A percentile compares a stretch with the other conserved stretches of the same genome.
These are phyloP conservation scores for Thinopyrum elongatum DNA, from an alignment of 176 grass and related monocot genomes.

Conservation along the genomic window DNA sequence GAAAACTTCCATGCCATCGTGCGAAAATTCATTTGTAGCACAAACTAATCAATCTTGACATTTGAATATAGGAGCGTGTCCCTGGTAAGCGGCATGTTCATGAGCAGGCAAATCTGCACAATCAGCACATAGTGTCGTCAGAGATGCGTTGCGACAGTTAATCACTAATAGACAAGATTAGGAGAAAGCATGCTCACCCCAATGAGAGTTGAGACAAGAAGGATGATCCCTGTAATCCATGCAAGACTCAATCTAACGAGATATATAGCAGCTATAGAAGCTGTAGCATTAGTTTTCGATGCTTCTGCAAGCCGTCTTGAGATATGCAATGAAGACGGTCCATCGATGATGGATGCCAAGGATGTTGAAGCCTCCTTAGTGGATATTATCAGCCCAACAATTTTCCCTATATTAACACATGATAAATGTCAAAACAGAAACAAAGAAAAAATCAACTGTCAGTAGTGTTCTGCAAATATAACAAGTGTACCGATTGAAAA, in stretches of 20 bases:
- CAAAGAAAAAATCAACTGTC: background rate
- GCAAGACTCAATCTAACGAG: conserved; percentile 77
- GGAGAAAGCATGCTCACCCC: conserved; percentile 60
- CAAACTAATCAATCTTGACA: conserved; percentile 83
- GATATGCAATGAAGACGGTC: conserved; percentile 61
- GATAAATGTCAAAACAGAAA: background rate
- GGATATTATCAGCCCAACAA: conserved; percentile 68
- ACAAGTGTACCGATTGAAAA: conserved; percentile 4
- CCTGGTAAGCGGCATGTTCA: conserved; percentile 87
- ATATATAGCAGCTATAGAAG: conserved; percentile 29
- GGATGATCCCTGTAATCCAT: conserved; percentile 91
- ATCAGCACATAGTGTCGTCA: conserved; percentile 15
- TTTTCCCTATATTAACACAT: conserved; percentile 56
- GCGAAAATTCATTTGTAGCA: background rate
- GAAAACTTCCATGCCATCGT: background rate
- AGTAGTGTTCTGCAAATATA: background rate
- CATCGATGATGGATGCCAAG: conserved; percentile 53
- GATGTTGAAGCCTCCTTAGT: conserved; percentile 41
- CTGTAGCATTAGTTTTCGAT: conserved; percentile 38
- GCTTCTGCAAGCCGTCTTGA: conserved; percentile 67
- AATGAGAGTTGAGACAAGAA: conserved; percentile 82
- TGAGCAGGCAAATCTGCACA: conserved; percentile 72
- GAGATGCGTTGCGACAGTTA: background rate
- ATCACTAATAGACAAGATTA: background rate
- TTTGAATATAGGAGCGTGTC: conserved; percentile 97